These are phyloP conservation scores for Peronospora farinosa DNA, from an alignment of 352 stramenopile species.

Conservation along the genomic window DNA sequence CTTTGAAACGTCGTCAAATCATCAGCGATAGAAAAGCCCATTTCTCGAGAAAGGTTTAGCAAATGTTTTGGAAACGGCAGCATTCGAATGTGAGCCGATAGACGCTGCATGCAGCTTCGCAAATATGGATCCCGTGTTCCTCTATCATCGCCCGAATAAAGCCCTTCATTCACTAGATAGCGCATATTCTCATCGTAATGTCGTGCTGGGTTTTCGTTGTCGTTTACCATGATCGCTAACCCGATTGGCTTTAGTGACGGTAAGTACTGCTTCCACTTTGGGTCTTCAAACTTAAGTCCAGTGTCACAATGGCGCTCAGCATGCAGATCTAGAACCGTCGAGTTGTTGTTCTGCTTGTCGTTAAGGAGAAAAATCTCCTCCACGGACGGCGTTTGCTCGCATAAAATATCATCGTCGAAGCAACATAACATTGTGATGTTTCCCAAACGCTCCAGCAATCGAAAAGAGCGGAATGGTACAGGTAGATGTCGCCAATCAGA, in stretches of 20 bases:
- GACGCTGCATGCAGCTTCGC: slow-evolving; percentile 61
- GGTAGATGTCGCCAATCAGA: slow-evolving; percentile 35
- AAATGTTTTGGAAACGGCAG: slow-evolving; percentile 79
- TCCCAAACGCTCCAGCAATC: slow-evolving; percentile 69
- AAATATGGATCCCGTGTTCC: slow-evolving; percentile 38
- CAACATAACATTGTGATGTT: slow-evolving; percentile 86
- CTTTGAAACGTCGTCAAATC: slow-evolving; percentile 64
- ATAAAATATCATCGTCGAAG: slow-evolving; percentile 84
- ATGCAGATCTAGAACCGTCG: slow-evolving; percentile 75
- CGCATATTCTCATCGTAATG: slow-evolving; percentile 64
- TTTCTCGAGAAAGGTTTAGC: slow-evolving; percentile 71
- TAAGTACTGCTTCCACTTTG: slow-evolving; percentile 76
- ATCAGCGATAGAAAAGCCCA: slow-evolving; percentile 64
- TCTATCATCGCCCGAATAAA: slow-evolving; percentile 23
- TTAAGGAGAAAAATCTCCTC: slow-evolving; percentile 84
- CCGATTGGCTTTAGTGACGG: slow-evolving; percentile 75
- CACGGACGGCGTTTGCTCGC: slow-evolving; percentile 65
- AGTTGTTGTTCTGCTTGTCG: slow-evolving; percentile 52
- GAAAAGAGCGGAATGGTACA: slow-evolving; percentile 70
- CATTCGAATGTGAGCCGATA: slow-evolving; percentile 81
- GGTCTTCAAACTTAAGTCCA: slow-evolving; percentile 81
- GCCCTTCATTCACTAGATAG: slow-evolving; percentile 62
- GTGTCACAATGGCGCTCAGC: slow-evolving; percentile 66
- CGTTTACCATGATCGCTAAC: slow-evolving; percentile 74
- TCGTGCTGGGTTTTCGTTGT: slow-evolving; percentile 56